Evolutionary conservation across 305 asterid species (phyloP), one percentile per base, ranked within the genome.

Genomic region (Rubia balearica): DNA sequence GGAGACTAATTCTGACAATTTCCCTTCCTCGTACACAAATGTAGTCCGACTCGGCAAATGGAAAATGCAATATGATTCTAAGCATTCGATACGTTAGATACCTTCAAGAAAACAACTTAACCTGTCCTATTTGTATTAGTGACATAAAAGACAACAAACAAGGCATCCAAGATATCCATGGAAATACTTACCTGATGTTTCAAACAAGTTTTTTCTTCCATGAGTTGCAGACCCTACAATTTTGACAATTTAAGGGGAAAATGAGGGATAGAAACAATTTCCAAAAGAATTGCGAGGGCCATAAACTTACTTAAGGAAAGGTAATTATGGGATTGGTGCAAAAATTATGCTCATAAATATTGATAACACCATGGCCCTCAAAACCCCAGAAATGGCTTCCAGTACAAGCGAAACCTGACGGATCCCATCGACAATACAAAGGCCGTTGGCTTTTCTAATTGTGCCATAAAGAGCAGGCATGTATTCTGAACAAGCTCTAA

Each of bases 1-100:
- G n/a, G 87, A 82, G 8, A 87, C 82, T 8, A 94, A 86, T 61
- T 86, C 96, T 5, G 96, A 87, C 5, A 92, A 83, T 27, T 83
- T 95, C 8, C 92, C 92, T 83, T 89, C 96, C 67, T 83, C 92
- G 16, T 75, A 81, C 41, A 73, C 11, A n/a, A 17, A 80, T 68
- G 83, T 75, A 71, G 22, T 83, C 87, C 0, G 86, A 81, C 69
- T 80, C 86, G 27, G 1, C 0, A 24, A 24, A 24, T 24, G 42
- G 83, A 76, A 14, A 75, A 55, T 21, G 65, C 74, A 8, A 51
- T 56, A 67, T 73, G 74, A 69, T 13, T 79, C 13, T 55, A 51
- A 13, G 72, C 76, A 61, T 79, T 82, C 2, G 89, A 78, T 55
- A 79, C 65, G 43, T 75, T 77, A 77, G 61, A 74, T 82, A 89